These are phyloP conservation scores for Cyamopsis tetragonoloba DNA, from an alignment of 306 rosid genomes.

Conservation along the genomic window DNA sequence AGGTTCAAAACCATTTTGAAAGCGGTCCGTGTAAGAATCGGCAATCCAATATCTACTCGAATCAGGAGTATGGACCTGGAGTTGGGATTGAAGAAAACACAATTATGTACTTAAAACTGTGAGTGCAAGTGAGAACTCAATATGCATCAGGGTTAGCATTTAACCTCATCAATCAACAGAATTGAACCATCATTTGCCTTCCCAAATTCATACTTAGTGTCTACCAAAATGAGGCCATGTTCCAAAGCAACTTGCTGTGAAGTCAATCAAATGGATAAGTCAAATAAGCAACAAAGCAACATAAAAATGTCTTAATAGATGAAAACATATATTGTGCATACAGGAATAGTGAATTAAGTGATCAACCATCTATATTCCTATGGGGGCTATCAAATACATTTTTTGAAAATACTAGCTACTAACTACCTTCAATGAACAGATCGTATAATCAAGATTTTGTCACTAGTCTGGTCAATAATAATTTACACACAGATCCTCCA, in stretches of 20 bases:
- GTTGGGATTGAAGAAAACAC: slow-evolving; percentile 22
- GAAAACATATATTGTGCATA: background rate
- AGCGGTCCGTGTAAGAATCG: slow-evolving; percentile 60
- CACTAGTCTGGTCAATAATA: background rate
- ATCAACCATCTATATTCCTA: background rate
- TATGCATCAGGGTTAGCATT: background rate
- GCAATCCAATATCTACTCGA: slow-evolving; percentile 99
- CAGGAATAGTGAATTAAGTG: background rate
- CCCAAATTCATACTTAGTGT: slow-evolving; percentile 95
- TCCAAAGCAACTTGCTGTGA: slow-evolving; percentile 79
- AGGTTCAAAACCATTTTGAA: slow-evolving; percentile 83
- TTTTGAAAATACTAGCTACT: background rate
- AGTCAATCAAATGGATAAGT: slow-evolving; percentile 25
- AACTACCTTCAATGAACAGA: background rate
- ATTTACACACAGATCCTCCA: background rate
- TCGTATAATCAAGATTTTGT: background rate
- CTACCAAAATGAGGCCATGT: slow-evolving; percentile 92
- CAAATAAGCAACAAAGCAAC: slow-evolving; percentile 19
- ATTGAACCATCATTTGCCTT: slow-evolving; percentile 82
- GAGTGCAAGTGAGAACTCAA: background rate
- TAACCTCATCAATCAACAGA: slow-evolving; percentile 90
- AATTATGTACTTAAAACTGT: background rate
- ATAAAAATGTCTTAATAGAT: too few relatives aligned
- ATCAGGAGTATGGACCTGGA: slow-evolving; percentile 95
- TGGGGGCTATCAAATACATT: background rate